Conservation (phyloP, 495 filamentous ascomycete species). For the Trichocladium antarcticum region DNA sequence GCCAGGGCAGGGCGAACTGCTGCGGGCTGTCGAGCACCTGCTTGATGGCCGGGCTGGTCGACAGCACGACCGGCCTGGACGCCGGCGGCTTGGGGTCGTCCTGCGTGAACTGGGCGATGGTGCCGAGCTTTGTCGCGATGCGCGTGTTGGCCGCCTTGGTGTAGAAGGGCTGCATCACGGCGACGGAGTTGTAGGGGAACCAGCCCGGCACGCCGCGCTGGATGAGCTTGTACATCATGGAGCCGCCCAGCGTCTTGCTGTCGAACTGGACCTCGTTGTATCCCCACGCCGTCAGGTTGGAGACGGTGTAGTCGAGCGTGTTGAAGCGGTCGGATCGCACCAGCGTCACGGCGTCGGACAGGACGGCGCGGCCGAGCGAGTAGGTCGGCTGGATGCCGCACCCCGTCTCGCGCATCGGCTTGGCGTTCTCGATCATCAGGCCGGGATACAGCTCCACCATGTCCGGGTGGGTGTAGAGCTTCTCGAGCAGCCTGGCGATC, state of each 20-base stretch:
- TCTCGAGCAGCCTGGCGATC: slow-evolving; percentile 53
- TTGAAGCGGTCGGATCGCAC: slow-evolving; percentile 77
- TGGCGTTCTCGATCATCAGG: slow-evolving; percentile 59
- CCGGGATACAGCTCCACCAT: slow-evolving; percentile 41
- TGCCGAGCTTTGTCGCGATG: slow-evolving; percentile 53
- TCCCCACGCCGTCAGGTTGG: slow-evolving; percentile 69
- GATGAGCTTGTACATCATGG: slow-evolving; percentile 63
- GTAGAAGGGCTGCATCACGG: slow-evolving; percentile 58
- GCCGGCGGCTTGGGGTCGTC: slow-evolving; percentile 31
- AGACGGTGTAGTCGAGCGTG: slow-evolving; percentile 54
- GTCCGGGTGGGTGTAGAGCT: slow-evolving; percentile 69
- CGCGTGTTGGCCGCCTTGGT: slow-evolving; percentile 46
- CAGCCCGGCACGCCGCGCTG: slow-evolving; percentile 57
- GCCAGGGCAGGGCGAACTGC: too few species aligned
- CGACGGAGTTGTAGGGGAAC: slow-evolving; percentile 61
- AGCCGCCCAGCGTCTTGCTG: slow-evolving; percentile 54
- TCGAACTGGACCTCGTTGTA: slow-evolving; percentile 59
- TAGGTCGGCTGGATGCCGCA: slow-evolving; percentile 60
- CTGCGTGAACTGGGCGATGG: slow-evolving; percentile 50
- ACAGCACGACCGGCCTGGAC: too few species aligned
- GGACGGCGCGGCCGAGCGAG: slow-evolving; percentile 60
- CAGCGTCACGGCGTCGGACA: slow-evolving; percentile 69
- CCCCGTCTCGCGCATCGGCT: slow-evolving; percentile 51
- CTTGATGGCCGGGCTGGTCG: too few species aligned
- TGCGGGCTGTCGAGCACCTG: too few species aligned